Conservation (phyloP, 495 filamentous ascomycete genomes). For the Alectoria sarmentosa region DNA sequence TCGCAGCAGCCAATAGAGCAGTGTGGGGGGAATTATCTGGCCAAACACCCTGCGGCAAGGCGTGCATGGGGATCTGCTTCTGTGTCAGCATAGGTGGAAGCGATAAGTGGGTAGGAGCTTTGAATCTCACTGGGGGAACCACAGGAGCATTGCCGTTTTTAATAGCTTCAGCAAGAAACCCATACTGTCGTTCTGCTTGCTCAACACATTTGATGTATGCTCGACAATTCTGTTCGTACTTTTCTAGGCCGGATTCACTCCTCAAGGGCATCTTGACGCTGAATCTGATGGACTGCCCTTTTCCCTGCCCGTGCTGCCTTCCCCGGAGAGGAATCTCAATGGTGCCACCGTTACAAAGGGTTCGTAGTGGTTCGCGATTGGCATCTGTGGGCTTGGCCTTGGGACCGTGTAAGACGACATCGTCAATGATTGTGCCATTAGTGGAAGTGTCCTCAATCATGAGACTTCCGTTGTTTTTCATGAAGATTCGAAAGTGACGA, state of each 20-base stretch:
- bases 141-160: constrained; percentile 4
- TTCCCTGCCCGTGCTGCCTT: constrained; percentile 31
- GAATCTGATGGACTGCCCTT: constrained; percentile 61
- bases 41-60: neutral
- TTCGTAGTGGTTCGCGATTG: constrained; percentile 37
- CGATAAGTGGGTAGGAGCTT: neutral
- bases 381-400: constrained; percentile 36
- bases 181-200: constrained; percentile 24
- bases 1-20: constrained; percentile 22
- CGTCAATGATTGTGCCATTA: constrained; percentile 85
- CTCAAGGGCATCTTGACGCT: constrained; percentile 76
- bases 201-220: constrained; percentile 40
- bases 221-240: constrained; percentile 53
- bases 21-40: constrained; percentile 4
- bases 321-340: constrained; percentile 59
- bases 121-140: constrained; percentile 3
- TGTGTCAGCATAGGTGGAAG: neutral
- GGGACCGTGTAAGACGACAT: constrained; percentile 44
- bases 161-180: constrained; percentile 5
- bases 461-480: constrained; percentile 68
- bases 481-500: constrained; percentile 82
- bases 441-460: constrained; percentile 92
- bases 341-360: constrained; percentile 63
- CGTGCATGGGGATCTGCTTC: constrained; percentile 6
- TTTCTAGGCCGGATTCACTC: constrained; percentile 45